Conservation (phyloP, 805 yeast genomes). For the Diddensiella transvaalensis region DNA sequence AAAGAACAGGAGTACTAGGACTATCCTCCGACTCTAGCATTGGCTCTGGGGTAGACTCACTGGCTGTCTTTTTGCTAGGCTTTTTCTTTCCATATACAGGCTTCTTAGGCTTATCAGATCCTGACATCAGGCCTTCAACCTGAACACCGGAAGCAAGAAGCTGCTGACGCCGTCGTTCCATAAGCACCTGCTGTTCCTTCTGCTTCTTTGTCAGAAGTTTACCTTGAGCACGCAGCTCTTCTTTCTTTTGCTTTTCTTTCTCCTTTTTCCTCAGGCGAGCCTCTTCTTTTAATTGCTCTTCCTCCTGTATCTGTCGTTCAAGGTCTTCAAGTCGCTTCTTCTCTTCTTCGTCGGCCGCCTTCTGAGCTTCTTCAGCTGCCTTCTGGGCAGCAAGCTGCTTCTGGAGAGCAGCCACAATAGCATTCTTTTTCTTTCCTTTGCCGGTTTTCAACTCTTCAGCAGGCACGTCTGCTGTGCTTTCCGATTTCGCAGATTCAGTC, state of each 20-base stretch:
- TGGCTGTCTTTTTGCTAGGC: conserved; percentile 27
- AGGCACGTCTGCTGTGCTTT: conserved; percentile 34
- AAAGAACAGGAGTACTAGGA: conserved; percentile 9
- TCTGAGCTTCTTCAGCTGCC: conserved; percentile 82
- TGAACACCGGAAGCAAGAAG: conserved; percentile 68
- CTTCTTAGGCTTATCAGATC: conserved; percentile 56
- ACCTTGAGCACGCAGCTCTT: conserved; percentile 94
- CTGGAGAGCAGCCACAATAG: conserved; percentile 87
- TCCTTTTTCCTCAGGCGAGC: conserved; percentile 69
- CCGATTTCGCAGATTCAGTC: conserved; percentile 42
- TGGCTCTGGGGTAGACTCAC: conserved; percentile 3
- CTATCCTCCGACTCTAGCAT: background rate
- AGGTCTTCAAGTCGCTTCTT: conserved; percentile 51
- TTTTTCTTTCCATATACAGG: conserved; percentile 35
- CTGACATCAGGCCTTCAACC: conserved; percentile 65
- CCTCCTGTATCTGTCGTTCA: conserved; percentile 53
- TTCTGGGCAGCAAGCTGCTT: conserved; percentile 85
- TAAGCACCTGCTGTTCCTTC: conserved; percentile 81
- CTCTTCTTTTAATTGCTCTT: conserved; percentile 53
- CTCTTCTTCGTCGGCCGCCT: conserved; percentile 68
- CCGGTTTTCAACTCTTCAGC: conserved; percentile 41
- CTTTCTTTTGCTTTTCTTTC: conserved; percentile 79
- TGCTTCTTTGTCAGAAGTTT: conserved; percentile 91
- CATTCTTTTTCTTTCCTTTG: conserved; percentile 77
- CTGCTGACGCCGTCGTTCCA: conserved; percentile 86